Base-by-base conservation (phyloP, 345 rosid species). In the Salix exigua region DNA sequence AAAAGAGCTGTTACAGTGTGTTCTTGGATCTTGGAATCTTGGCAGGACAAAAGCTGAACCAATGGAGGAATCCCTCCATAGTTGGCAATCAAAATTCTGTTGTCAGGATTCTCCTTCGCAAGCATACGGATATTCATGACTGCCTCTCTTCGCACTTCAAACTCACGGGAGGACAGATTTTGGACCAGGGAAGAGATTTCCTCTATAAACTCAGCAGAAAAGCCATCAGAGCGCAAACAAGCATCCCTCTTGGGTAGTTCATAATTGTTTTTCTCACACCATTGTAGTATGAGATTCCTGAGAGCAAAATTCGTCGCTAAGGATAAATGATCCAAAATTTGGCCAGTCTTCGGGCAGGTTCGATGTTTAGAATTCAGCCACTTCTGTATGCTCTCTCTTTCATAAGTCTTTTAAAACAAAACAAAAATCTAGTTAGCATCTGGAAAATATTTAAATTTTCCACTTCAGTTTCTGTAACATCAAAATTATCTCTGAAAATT, bases 331-430 rank as follows among this genome's bases (percentile, higher is more conserved):
- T 81, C 81, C 73, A 90, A 64, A 42, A 58, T 75, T 74, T 87
- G 91, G 72, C 89, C 87, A 2, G 91, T 88, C 87, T 90, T 90
- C 9, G 94, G 94, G 72, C 94, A 90, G 18, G 88, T 87, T 30
- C 84, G 80, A 31, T 82, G 90, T 38, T 85, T 77, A 11, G 94
- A 85, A 85, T 83, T 82, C 63, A 90, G 68, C 94, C 91, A 88
- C 81, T 82, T 87, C 72, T 68, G 79, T 46, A 90, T 87, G 83
- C 91, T 88, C 46, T 78, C 86, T 68, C 91, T 79, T 76, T 90
- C 94, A 42, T 88, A 90, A 70, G 91, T 88, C 94, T 90, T 40
- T 9, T 37, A 33, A 26, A 73, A 61, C 12, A n/a, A 35, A 28
- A 53, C 4, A 23, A 75, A 58, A 74, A 71, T 31, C 26, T 31